Percentiles rank a stretch among this genome's conserved stretches.
These are phyloP conservation scores for Chlorella sp. DNA, from an alignment of 139 green algal genomes.

Conservation along the genomic window DNA sequence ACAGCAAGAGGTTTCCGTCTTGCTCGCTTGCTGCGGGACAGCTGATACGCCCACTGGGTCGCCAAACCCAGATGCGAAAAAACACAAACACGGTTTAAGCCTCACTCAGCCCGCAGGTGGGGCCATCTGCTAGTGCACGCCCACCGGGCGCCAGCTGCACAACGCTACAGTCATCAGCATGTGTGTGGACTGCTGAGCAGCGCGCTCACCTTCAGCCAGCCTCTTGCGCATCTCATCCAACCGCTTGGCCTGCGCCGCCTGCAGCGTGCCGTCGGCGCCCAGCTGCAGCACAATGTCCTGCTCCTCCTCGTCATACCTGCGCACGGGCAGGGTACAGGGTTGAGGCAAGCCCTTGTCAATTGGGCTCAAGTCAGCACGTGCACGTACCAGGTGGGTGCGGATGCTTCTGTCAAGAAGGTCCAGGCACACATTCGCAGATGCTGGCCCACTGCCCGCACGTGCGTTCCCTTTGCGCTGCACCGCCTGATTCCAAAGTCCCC, in stretches of 20 bases:
- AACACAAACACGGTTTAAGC: neutral
- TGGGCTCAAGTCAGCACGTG: neutral
- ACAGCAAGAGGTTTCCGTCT: no score
- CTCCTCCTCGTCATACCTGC: conserved; percentile 77
- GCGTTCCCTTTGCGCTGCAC: neutral
- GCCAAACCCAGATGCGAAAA: neutral
- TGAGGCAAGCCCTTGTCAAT: neutral
- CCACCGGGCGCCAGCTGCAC: neutral
- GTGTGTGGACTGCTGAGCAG: no score
- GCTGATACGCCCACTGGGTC: neutral
- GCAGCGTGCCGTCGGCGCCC: conserved; percentile 24
- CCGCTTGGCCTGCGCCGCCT: conserved; percentile 24
- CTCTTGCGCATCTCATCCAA: conserved; percentile 54
- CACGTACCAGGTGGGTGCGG: neutral
- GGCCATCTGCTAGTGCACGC: neutral
- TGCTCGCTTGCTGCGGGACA: no score
- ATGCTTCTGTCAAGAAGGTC: neutral
- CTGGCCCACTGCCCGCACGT: neutral
- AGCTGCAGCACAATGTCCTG: conserved; percentile 56
- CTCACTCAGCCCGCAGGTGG: neutral
- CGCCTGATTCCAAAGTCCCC: neutral
- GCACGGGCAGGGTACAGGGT: neutral
- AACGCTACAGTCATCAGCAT: no score
- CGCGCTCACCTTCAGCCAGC: conserved; percentile 38
- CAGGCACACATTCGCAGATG: neutral